These are phyloP conservation scores for Phylloboletellus chloephorus DNA, from an alignment of 1,284 basidiomycete species.

Conservation along the genomic window DNA sequence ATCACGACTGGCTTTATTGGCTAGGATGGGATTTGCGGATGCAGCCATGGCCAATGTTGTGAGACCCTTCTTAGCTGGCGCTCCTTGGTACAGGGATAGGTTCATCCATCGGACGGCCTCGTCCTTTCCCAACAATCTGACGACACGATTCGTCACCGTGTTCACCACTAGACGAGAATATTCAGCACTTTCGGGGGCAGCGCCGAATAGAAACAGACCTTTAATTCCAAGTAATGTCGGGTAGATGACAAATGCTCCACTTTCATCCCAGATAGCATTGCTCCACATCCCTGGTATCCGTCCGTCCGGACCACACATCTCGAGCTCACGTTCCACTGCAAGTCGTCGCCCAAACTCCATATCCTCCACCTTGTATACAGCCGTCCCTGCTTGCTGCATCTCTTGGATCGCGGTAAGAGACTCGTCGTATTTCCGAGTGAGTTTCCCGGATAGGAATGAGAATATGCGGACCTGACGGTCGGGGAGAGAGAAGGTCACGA, in stretches of 20 bases:
- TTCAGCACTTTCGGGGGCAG: neutral
- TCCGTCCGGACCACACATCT: constrained; percentile 70
- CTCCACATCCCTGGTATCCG: constrained; percentile 67
- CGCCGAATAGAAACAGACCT: constrained; percentile 43
- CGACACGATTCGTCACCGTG: constrained; percentile 90
- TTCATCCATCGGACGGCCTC: constrained; percentile 91
- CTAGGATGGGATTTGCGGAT: constrained; percentile 90
- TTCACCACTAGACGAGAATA: constrained; percentile 72
- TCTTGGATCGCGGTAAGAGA: constrained; percentile 88
- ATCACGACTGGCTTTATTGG: constrained; percentile 77
- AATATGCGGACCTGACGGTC: constrained; percentile 94
- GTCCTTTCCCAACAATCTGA: constrained; percentile 87
- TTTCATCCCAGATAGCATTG: constrained; percentile 95
- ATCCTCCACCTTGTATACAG: constrained; percentile 89
- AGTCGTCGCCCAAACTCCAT: constrained; percentile 99
- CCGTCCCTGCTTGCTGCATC: constrained; percentile 94
- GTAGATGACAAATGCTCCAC: constrained; percentile 89
- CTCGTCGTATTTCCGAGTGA: constrained; percentile 93
- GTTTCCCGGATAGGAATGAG: constrained; percentile 85
- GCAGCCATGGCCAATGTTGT: constrained; percentile 91
- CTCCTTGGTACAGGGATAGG: constrained; percentile 87
- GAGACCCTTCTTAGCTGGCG: constrained; percentile 80
- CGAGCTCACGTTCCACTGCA: constrained; percentile 88
- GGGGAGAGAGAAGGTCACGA: constrained; percentile 87
- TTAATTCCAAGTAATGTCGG: constrained; percentile 94